A percentile compares a stretch with the other conserved stretches of the same genome.
Conservation (phyloP, 176 grass and related monocot genomes). For the Aegilops bicornis region DNA sequence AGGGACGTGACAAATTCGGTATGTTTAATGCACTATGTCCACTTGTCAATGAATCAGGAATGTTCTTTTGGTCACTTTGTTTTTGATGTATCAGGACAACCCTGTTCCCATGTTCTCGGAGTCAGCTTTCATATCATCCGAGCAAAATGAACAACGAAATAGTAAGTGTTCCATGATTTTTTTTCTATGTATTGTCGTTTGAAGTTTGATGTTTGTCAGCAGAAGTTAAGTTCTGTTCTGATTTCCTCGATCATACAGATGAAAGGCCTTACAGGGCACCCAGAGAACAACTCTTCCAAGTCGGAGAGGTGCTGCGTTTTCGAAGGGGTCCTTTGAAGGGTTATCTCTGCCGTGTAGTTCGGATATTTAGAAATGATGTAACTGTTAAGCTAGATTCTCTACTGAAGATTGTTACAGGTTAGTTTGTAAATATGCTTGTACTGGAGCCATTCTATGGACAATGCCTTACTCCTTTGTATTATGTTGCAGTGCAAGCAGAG, state of each 20-base stretch:
- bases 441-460: slow-evolving; percentile 23
- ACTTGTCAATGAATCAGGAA: slow-evolving; percentile 15
- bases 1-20: slow-evolving; percentile 51
- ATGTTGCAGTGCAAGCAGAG: slow-evolving; percentile 75
- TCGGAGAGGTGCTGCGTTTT: slow-evolving; percentile 86
- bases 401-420: slow-evolving; percentile 94
- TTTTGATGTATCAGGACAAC: slow-evolving; percentile 59
- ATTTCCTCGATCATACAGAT: slow-evolving; percentile 49
- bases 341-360: slow-evolving; percentile 93
- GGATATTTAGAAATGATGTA: slow-evolving; percentile 84
- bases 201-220: not conserved
- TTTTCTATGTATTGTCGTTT: not conserved
- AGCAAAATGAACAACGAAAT: slow-evolving; percentile 51
- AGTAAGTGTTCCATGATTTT: slow-evolving; percentile 33
- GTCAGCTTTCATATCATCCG: slow-evolving; percentile 39
- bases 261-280: slow-evolving; percentile 56
- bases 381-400: slow-evolving; percentile 96
- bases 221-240: slow-evolving; percentile 25
- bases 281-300: slow-evolving; percentile 72
- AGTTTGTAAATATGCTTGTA: slow-evolving; percentile 37
- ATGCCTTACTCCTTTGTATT: slow-evolving; percentile 20
- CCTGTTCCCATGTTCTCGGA: slow-evolving; percentile 48
- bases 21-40: not conserved
- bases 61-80: slow-evolving; percentile 25
- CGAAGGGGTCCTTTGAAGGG: slow-evolving; percentile 91